Base-by-base conservation (phyloP, 148 eudicot species). In the Suaeda aralocaspica region DNA sequence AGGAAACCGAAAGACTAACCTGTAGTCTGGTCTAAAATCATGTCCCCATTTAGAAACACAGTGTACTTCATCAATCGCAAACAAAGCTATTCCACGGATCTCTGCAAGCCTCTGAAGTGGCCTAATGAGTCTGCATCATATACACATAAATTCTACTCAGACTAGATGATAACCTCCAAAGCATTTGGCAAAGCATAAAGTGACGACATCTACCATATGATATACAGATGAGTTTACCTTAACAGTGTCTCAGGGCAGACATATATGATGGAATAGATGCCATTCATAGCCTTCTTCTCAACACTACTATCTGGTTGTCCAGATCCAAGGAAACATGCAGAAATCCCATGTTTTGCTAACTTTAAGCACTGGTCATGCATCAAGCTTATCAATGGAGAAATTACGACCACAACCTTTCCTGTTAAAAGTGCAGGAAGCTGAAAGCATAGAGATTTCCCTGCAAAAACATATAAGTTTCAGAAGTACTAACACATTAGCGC, bases 41-140 rank as follows among this genome's bases (percentile, higher is more conserved):
- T 90, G 98, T 63, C 98, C 98, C 98, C 98, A 92, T 76, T 92
- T 92, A 25, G 98, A 92, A 74, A 92, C 83, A 74, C 98, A 92
- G 55, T 92, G 98, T 64, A 80, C 98, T 87, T 92, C 98, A 80
- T 92, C 98, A 53, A 92, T 81, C 18, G 98, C 96, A 83, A 92
- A 90, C 55, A 92, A 76, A 65, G 98, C 92, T 72, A 92, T 88
- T 74, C 98, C 98, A 8, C 84, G 88, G 39, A 41, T 79, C 83
- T 88, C 82, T n/a, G 94, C 98, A 71, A 92, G 94, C 73, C 69
- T 73, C 75, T 92, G 92, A 67, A 92, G 98, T 51, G 90, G 94
- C 76, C 79, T 73, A 59, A 92, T 79, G 58, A 92, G 77, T 70
- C 98, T 92, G 86, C 84, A 80, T 10, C 48, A 21, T 14, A 45